Conservation (phyloP, 768 basidiomycete species). For the Phylloporus rhodoxanthus region DNA sequence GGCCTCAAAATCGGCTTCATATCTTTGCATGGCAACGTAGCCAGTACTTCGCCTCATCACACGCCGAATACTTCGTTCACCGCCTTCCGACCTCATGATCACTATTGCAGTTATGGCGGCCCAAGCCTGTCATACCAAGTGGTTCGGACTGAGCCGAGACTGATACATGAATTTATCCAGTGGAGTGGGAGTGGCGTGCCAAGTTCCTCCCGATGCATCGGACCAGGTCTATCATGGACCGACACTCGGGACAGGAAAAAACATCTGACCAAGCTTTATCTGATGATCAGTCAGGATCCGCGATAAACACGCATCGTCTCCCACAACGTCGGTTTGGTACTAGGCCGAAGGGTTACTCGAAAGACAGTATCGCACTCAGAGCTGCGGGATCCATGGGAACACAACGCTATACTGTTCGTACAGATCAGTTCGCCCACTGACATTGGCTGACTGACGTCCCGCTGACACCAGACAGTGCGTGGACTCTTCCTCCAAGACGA, state of each 20-base stretch:
- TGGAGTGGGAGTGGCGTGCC: not conserved
- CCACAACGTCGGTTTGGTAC: not conserved
- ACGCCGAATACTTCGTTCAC: too few relatives aligned
- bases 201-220: not conserved
- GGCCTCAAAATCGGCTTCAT: too few relatives aligned
- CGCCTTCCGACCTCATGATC: too few relatives aligned
- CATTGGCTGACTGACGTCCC: not conserved
- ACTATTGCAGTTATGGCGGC: not conserved
- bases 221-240: not conserved
- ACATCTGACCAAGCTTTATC: not conserved
- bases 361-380: not conserved
- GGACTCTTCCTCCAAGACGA: slow-evolving; percentile 22
- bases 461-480: slow-evolving; percentile 6
- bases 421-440: not conserved
- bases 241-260: not conserved
- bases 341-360: not conserved
- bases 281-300: not conserved
- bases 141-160: not conserved
- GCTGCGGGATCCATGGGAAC: not conserved
- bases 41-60: too few relatives aligned
- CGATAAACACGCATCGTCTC: not conserved
- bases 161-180: not conserved
- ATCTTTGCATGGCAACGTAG: too few relatives aligned
- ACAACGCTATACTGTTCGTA: not conserved
- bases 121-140: too few relatives aligned